These are phyloP conservation scores for Aspergillus pseudotamarii DNA, from an alignment of 2,329 filamentous ascomycete species.

Conservation along the genomic window DNA sequence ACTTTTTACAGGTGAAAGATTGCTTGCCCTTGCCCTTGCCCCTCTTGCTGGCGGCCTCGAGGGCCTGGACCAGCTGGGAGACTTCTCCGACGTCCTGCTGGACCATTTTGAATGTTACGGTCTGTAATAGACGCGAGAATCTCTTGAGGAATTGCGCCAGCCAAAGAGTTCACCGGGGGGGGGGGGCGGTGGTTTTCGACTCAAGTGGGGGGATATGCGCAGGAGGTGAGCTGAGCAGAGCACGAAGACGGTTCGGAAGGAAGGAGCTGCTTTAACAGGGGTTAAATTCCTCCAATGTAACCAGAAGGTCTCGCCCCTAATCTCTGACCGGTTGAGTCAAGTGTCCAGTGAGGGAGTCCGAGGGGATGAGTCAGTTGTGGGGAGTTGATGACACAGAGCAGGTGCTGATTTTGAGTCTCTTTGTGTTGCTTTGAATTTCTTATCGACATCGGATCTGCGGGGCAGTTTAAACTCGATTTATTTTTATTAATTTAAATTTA, in stretches of 20 bases:
- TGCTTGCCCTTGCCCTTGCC: conserved; percentile 55
- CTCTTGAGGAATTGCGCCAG: not conserved
- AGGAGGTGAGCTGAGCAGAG: not conserved
- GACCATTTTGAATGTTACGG: conserved; percentile 51
- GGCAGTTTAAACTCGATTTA: not conserved
- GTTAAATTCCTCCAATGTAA: not conserved
- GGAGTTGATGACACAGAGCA: not conserved
- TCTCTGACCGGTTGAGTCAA: not conserved
- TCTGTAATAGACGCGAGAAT: not conserved
- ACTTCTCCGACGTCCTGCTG: conserved; percentile 72
- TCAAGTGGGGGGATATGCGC: not conserved
- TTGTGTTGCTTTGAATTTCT: not conserved
- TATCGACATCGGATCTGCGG: not conserved
- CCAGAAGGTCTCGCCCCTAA: not conserved
- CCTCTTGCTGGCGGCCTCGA: conserved; percentile 58
- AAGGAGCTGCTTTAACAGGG: conserved; percentile 1
- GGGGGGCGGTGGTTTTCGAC: not conserved
- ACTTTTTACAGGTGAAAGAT: conserved; percentile 75
- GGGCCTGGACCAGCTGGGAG: conserved; percentile 63
- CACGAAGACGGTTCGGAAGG: not conserved
- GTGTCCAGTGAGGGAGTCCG: not conserved
- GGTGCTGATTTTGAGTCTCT: not conserved
- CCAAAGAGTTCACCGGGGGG: not conserved
- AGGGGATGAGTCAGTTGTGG: not conserved
- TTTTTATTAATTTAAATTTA: not conserved